These are phyloP conservation scores for Globisporangium camurandrum DNA, from an alignment of 352 stramenopile genomes.

Conservation along the genomic window DNA sequence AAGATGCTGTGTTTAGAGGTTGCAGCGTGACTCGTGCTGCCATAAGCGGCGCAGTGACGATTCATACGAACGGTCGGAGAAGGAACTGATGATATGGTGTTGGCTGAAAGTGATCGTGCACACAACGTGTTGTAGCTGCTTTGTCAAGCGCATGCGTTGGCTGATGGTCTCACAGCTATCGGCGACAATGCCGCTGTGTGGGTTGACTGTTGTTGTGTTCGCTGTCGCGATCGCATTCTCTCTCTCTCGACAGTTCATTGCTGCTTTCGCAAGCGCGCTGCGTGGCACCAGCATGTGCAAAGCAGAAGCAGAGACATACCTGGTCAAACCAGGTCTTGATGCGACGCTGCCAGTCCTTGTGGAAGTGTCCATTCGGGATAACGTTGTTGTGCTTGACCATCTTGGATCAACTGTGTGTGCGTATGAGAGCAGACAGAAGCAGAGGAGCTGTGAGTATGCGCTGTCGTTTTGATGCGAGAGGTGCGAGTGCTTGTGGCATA, in stretches of 20 bases:
- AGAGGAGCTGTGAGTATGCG: conserved; percentile 1
- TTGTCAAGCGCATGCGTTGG: too few relatives aligned
- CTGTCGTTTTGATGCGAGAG: not conserved
- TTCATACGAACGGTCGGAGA: too few relatives aligned
- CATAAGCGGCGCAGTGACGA: too few relatives aligned
- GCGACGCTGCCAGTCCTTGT: conserved; percentile 98
- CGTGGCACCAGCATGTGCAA: not conserved
- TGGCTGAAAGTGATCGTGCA: too few relatives aligned
- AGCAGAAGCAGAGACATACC: conserved; percentile 38
- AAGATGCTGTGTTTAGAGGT: not conserved
- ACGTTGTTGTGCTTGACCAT: conserved; percentile 99
- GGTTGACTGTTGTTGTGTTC: not conserved
- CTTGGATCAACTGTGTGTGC: conserved; percentile 56
- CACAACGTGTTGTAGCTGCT: too few relatives aligned
- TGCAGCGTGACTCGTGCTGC: not conserved
- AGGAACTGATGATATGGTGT: too few relatives aligned
- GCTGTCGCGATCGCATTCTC: not conserved
- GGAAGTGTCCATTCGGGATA: conserved; percentile 99
- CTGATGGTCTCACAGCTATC: too few relatives aligned
- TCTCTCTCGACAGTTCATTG: not conserved
- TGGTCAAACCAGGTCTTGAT: conserved; percentile 97
- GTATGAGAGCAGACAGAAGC: not conserved
- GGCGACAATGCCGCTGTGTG: too few relatives aligned
- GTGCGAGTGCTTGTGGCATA: not conserved
- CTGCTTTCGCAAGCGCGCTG: not conserved